phyloP scores from a whole-genome alignment of 2,329 filamentous ascomycete genomes.

The Diplocarpon mali region DNA sequence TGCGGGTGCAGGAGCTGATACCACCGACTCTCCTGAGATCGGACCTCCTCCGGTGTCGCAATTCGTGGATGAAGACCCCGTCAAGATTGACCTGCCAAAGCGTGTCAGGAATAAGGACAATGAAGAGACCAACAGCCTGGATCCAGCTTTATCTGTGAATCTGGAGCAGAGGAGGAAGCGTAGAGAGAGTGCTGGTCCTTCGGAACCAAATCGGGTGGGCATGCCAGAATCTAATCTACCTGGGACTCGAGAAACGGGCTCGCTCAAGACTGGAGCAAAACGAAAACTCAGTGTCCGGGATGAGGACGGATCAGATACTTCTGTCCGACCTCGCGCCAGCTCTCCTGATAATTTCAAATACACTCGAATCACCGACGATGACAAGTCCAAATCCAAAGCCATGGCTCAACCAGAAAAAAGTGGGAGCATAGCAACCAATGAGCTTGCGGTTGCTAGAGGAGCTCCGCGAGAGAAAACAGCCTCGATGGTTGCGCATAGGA shows the following conservation, averaged over 20 bases:
- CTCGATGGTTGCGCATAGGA: constrained; percentile 16
- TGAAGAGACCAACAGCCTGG: constrained; percentile 14
- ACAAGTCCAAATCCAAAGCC: constrained; percentile 10
- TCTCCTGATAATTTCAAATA: constrained; percentile 22
- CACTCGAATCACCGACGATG: constrained; percentile 24
- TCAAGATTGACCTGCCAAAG: constrained; percentile 41
- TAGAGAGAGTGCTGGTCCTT: constrained; percentile 20
- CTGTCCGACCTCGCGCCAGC: constrained; percentile 25
- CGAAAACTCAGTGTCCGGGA: constrained; percentile 46
- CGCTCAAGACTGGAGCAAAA: constrained; percentile 41
- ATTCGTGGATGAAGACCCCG: constrained; percentile 44
- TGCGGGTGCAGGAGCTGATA: constrained; percentile 22
- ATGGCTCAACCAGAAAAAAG: constrained; percentile 11
- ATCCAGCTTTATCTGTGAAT: constrained; percentile 23
- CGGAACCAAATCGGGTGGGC: constrained; percentile 11
- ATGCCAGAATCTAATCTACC: constrained; percentile 7
- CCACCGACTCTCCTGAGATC: constrained; percentile 55
- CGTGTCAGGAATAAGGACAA: constrained; percentile 8
- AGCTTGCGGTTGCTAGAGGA: constrained; percentile 19
- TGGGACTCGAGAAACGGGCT: constrained; percentile 16
- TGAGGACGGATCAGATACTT: constrained; percentile 34
- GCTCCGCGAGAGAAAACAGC: constrained; percentile 16
- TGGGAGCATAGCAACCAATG: constrained; percentile 13
- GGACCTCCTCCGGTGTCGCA: constrained; percentile 51
- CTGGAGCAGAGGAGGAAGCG: constrained; percentile 27